Base-by-base conservation (phyloP, 208 protist genomes). In the Leishmania braziliensis region DNA sequence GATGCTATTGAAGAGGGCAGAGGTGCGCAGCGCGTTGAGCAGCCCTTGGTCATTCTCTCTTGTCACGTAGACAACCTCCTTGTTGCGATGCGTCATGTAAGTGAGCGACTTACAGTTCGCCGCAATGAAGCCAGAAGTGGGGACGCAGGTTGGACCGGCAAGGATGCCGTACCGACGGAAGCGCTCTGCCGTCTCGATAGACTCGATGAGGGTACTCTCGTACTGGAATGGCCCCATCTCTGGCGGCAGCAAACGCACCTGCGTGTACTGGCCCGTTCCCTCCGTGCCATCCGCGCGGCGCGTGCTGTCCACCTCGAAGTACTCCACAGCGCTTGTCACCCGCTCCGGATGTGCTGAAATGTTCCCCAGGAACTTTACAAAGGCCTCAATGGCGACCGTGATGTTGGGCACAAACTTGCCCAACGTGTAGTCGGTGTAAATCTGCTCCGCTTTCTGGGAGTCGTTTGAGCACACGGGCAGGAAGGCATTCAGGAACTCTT, bases 361-460 rank as follows among this genome's bases (percentile, higher is more conserved):
- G 82, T 86, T 86, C 43, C 84, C 79, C 16, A 97, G 81, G 79
- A 97, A 97, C 16, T 83, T 78, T 43, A 94, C 83, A 72, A 97
- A 96, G 29, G 88, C 89, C 77, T 96, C 91, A 46, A 95, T 89
- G 29, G 92, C 94, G 36, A 94, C 88, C 3, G 88, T 95, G 63
- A 95, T 85, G 83, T 96, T 96, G 12, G 94, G 94, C 71, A 97
- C 92, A 81, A 93, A 97, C 79, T 93, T 94, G 65, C 94, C 94
- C 18, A 86, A 84, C 78, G 77, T 88, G 85, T 97, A 97, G 58
- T 93, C 90, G 36, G 90, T 81, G 77, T 95, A 95, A 29, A 87
- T 69, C 66, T 91, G 79, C 54, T 85, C 70, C 33, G 91, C 91
- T 65, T 89, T 90, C 69, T 78, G 84, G 65, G 86, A 76, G 68